Base-by-base conservation (phyloP, 331 rosid genomes). In the Ulmus americana region DNA sequence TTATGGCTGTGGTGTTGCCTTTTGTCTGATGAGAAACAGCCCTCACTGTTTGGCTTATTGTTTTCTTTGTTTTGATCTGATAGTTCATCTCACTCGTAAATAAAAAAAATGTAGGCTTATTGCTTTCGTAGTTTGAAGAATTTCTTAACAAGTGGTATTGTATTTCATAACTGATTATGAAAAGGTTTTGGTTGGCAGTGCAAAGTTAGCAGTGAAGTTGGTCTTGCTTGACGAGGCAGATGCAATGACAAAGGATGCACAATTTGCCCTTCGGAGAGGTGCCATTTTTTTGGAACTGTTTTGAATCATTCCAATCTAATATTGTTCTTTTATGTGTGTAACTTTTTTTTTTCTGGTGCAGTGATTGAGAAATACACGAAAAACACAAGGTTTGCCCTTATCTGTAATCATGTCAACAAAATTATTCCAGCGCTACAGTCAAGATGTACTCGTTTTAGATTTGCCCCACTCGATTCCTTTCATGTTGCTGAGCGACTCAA, bases 201-300 rank as follows among this genome's bases (percentile, higher is more conserved):
- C 78, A 14, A 91, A 88, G 82, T 16, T 85, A 12, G 77, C 88
- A 52, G 90, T 91, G 42, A 91, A 91, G 76, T 70, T 91, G 90
- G 79, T 91, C 20, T 75, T 91, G 66, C 69, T 91, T 70, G 97
- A 85, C 70, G 91, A 88, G 80, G 97, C 97, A 0, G 97, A 91
- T 76, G 97, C 97, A 43, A 91, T 91, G 96, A 91, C 96, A 42
- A 91, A 85, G 81, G 96, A 91, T 71, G 97, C 96, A 64, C 96
- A 91, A 54, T 91, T 84, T 82, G 97, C 97, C 59, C 67, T 91
- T 71, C 84, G 97, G 57, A 85, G 96, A 82, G 97, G 97, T 63
- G 35, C 6, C 2, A 4, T 22, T 22, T 56, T 56, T 59, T 8
- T 18, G 22, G 45, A 65, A 0, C 39, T 28, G n/a, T 45, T 8